Evolutionary conservation across 176 grass and related monocot species (phyloP).

Genomic region (Eragrostis curvula): DNA sequence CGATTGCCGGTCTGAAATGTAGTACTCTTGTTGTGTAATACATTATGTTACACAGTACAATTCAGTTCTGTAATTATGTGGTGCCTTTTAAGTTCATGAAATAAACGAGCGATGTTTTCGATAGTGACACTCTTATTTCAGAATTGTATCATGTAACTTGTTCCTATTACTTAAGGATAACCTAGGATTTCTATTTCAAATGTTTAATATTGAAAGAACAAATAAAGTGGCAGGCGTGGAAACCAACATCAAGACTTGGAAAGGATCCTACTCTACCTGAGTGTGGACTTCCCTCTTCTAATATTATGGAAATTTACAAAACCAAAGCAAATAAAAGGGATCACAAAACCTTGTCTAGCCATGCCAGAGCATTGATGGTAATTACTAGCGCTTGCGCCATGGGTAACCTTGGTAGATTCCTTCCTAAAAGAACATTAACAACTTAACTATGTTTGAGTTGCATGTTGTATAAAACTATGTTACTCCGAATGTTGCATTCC

Average conservation of each 20-base stretch:
- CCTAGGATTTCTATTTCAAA: neutral
- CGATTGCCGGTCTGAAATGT: neutral
- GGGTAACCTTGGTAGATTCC: neutral
- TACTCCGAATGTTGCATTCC: neutral
- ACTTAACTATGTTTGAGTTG: neutral
- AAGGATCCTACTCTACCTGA: neutral
- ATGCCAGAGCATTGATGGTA: neutral
- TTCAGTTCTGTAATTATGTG: neutral
- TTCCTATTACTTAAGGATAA: neutral
- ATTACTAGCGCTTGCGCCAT: neutral
- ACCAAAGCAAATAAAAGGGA: neutral
- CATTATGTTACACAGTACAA: neutral
- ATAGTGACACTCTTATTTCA: neutral
- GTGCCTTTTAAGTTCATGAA: neutral
- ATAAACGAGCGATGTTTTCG: neutral
- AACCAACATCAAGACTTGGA: slow-evolving; percentile 10
- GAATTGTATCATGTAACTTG: neutral
- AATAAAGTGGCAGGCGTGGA: neutral
- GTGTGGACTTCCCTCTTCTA: neutral
- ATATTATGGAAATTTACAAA: neutral
- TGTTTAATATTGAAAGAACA: neutral
- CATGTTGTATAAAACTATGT: neutral
- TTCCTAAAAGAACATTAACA: neutral
- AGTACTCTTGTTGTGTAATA: neutral
- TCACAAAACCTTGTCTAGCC: neutral